Percentiles rank a stretch among this genome's conserved stretches.
These are phyloP conservation scores for Pinus albicaulis DNA, from an alignment of 75 land plant species.

Conservation along the genomic window DNA sequence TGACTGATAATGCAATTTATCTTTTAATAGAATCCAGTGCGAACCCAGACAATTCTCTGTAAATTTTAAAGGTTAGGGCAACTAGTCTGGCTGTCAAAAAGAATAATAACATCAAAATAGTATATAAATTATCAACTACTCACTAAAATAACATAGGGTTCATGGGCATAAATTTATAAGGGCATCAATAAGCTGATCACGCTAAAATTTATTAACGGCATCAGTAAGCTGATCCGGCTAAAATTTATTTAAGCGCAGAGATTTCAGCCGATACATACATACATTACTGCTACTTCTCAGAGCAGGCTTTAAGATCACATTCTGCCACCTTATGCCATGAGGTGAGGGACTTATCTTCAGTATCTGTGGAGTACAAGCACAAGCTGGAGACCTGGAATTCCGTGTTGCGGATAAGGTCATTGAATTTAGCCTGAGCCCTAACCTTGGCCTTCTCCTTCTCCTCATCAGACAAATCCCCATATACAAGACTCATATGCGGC, in stretches of 20 bases:
- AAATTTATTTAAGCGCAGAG: neutral
- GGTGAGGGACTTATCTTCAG: conserved; percentile 52
- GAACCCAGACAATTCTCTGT: no score
- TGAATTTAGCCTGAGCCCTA: conserved; percentile 35
- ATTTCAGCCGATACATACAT: neutral
- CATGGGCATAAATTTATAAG: no score
- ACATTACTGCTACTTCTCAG: neutral
- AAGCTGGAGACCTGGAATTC: conserved; percentile 55
- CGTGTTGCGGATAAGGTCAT: conserved; percentile 21
- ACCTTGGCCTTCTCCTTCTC: conserved; percentile 61
- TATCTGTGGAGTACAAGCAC: conserved; percentile 64
- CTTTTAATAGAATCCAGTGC: no score
- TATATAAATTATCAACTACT: no score
- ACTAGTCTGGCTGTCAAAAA: no score
- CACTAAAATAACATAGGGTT: no score
- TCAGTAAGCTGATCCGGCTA: no score
- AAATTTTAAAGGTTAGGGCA: no score
- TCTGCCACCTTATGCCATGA: conserved; percentile 78
- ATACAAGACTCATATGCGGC: conserved; percentile 91
- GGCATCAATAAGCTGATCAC: no score
- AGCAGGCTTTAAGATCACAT: conserved; percentile 22
- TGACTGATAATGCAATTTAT: no score
- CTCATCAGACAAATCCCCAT: conserved; percentile 65
- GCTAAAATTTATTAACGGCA: no score
- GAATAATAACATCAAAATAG: no score